These are phyloP conservation scores for Tetrahymena elliotti DNA, from an alignment of 73 alveolate genomes.

Conservation along the genomic window DNA sequence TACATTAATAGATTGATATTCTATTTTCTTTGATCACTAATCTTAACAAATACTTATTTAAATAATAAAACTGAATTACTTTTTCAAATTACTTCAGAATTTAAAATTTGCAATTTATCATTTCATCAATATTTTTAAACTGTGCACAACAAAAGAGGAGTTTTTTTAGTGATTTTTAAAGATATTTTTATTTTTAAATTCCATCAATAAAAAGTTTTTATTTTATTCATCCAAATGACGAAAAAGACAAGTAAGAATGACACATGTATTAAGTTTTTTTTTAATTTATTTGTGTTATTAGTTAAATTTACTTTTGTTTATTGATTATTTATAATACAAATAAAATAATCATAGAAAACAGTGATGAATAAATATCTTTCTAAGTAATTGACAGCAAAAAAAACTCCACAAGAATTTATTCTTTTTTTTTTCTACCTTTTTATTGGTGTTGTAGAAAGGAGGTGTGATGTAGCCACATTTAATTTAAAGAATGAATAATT, in stretches of 20 bases:
- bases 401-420: background rate
- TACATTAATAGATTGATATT: background rate
- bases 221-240: background rate
- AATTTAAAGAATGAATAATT: background rate
- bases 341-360: background rate
- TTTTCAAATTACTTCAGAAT: background rate
- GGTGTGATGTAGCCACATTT: background rate
- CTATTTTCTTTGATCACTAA: background rate
- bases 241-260: background rate
- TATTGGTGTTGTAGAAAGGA: background rate
- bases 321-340: background rate
- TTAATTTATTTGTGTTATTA: background rate
- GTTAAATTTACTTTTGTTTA: background rate
- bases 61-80: background rate
- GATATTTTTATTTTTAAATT: background rate
- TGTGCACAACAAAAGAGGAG: background rate
- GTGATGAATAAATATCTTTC: no score
- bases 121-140: background rate
- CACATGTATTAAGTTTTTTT: background rate
- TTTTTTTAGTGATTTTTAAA: background rate
- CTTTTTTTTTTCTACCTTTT: background rate
- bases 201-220: background rate
- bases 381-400: background rate
- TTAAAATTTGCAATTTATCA: background rate
- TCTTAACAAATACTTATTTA: background rate